Base-by-base conservation (phyloP, 169 alveolate genomes). In the Babesia gibsoni region DNA sequence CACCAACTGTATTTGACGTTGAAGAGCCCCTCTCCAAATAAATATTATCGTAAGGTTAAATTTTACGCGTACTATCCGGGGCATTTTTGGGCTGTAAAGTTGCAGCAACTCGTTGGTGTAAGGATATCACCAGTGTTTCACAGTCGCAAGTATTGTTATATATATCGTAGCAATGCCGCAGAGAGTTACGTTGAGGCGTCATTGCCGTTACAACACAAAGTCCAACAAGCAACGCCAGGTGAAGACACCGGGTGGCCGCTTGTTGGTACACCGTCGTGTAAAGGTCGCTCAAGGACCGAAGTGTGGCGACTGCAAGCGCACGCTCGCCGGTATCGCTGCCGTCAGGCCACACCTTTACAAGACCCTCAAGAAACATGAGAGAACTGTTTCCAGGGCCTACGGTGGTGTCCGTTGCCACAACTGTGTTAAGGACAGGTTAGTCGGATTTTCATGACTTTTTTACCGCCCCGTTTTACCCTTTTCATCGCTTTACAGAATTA, bases 341-440 rank as follows among this genome's bases (percentile, higher is more conserved):
- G 57, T 89, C 36, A 82, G 94, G 61, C 94, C 94, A 16, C 86
- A 79, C 67, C 87, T 85, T 41, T 84, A 89, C 68, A 48, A 58
- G 20, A 64, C 70, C 54, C 77, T 90, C 14, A 77, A 69, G 73
- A 89, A 65, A 79, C 84, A 91, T 52, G 80, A 90, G 57, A 84
- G 95, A 72, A 90, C 87, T n/a, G 96, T 94, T 35, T 75, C 96
- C 43, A 87, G 97, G 69, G 94, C 95, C 4, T 94, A 94, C 79
- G 97, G 97, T 58, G 97, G 97, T 12, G 74, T 78, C 8, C 57
- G 90, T 27, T 84, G 95, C 67, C 95, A 91, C 67, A 53, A 52
- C 37, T 90, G 94, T 59, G 94, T 94, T 59, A 90, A 86, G 64
- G 91, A 77, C 73, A 83, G 84, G 84, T 75, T 18, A 23, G 67